These are phyloP conservation scores for Sordariomycetes sp. DNA, from an alignment of 2,329 filamentous ascomycete species.

Conservation along the genomic window DNA sequence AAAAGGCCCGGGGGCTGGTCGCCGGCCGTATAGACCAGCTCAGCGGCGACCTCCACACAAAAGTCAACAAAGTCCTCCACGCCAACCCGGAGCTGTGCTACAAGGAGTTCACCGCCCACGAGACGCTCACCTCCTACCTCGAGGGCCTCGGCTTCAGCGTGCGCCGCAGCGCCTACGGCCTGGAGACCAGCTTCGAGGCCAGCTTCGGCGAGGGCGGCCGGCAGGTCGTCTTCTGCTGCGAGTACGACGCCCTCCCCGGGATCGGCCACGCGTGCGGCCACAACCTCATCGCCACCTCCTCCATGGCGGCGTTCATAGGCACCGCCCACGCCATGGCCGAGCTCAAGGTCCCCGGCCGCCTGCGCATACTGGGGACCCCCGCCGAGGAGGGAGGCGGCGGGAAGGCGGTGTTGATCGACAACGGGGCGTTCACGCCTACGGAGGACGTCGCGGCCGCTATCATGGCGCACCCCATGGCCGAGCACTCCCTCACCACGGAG, in stretches of 20 bases:
- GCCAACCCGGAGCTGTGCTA: conserved; percentile 17
- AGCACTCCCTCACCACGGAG: conserved; percentile 2
- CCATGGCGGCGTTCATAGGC: conserved; percentile 27
- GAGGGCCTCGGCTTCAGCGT: conserved; percentile 13
- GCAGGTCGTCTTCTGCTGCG: conserved; percentile 22
- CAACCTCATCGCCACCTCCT: conserved; percentile 31
- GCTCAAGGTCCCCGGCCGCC: conserved; percentile 18
- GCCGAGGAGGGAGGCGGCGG: conserved; percentile 32
- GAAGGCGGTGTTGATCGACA: conserved; percentile 16
- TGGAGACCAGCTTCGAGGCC: conserved; percentile 21
- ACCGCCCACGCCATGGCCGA: conserved; percentile 20
- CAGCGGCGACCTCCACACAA: not conserved
- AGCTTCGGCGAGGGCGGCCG: conserved; percentile 16
- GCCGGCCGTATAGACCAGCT: not conserved
- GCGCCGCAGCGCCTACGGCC: conserved; percentile 18
- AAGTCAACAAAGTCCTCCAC: conserved; percentile 9
- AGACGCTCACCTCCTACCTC: conserved; percentile 12
- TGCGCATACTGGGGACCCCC: conserved; percentile 29
- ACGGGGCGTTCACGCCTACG: conserved; percentile 14
- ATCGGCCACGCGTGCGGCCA: conserved; percentile 36
- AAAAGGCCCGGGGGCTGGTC: not conserved
- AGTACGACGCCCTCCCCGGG: conserved; percentile 34
- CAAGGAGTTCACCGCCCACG: conserved; percentile 17
- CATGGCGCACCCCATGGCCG: conserved; percentile 15
- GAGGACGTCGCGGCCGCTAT: conserved; percentile 16